phyloP scores from a whole-genome alignment of 2,329 filamentous ascomycete genomes.

The Sarocladium kiliense region DNA sequence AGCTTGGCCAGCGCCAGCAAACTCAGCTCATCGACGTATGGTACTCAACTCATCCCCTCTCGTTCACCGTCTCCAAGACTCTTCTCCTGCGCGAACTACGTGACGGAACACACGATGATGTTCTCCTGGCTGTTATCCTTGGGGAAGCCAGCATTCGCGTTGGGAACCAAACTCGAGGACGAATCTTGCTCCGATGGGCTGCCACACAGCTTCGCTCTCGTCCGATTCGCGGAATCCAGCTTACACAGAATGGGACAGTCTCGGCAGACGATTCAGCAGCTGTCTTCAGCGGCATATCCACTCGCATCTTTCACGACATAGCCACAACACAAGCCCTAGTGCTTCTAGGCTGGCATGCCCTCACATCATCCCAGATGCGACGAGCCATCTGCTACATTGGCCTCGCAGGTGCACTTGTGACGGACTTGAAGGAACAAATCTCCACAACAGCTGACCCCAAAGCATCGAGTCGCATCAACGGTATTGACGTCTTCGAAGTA shows the following conservation, averaged over 20 bases:
- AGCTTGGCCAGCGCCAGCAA: conserved; percentile 25
- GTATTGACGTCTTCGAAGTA: conserved; percentile 32
- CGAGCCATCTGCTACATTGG: conserved; percentile 29
- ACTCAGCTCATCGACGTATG: conserved; percentile 35
- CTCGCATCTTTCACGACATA: conserved; percentile 26
- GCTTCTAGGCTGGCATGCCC: conserved; percentile 30
- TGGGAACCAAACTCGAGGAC: conserved; percentile 23
- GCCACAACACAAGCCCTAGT: conserved; percentile 28
- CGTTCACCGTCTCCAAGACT: conserved; percentile 35
- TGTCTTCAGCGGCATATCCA: conserved; percentile 22
- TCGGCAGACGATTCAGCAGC: conserved; percentile 9
- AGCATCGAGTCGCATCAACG: conserved; percentile 32
- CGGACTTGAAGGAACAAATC: conserved; percentile 26
- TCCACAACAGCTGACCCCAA: conserved; percentile 19
- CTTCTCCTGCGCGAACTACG: conserved; percentile 31
- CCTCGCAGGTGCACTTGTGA: conserved; percentile 25
- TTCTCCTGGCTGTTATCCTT: conserved; percentile 32
- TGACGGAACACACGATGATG: conserved; percentile 32
- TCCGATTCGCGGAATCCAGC: conserved; percentile 16
- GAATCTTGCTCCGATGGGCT: conserved; percentile 29
- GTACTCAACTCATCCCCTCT: conserved; percentile 34
- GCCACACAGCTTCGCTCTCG: conserved; percentile 25
- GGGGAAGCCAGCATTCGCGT: conserved; percentile 32
- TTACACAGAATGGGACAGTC: conserved; percentile 15
- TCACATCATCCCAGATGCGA: conserved; percentile 25